Percentiles rank a stretch among this genome's conserved stretches.
Evolutionary conservation across 2,329 filamentous ascomycete genomes (phyloP).

Genomic region (Lecanicillium sp.): DNA sequence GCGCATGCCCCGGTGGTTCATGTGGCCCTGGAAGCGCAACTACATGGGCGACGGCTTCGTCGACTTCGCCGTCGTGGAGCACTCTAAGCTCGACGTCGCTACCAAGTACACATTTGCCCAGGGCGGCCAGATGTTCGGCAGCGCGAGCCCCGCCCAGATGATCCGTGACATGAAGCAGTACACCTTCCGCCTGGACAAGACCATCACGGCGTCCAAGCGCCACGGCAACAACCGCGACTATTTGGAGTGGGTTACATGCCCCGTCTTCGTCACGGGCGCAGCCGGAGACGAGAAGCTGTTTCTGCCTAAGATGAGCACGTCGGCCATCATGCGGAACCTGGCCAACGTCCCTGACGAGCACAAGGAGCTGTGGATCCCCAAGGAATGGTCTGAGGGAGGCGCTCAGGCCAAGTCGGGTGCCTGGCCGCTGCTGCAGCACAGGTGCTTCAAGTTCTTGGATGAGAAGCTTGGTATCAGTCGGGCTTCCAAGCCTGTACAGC

Average conservation of each 20-base stretch:
- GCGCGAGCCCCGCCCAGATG: constrained; percentile 21
- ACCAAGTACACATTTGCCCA: constrained; percentile 26
- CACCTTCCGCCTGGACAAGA: too few species aligned
- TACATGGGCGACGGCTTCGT: constrained; percentile 22
- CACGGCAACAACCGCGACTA: constrained; percentile 15
- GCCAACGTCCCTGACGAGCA: constrained; percentile 5
- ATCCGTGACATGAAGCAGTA: constrained; percentile 22
- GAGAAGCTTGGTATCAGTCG: constrained; percentile 18
- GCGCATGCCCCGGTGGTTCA: constrained; percentile 21
- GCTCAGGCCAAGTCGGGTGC: constrained; percentile 23
- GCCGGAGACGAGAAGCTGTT: constrained; percentile 19
- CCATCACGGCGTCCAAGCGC: too few species aligned
- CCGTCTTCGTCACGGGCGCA: constrained; percentile 25
- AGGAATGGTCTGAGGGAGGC: constrained; percentile 15
- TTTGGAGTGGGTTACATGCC: constrained; percentile 21
- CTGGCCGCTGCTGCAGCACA: constrained; percentile 17
- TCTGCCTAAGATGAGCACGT: constrained; percentile 15
- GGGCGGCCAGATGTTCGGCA: constrained; percentile 21
- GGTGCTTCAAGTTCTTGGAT: constrained; percentile 20
- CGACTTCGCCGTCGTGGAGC: constrained; percentile 20
- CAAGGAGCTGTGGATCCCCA: constrained; percentile 21
- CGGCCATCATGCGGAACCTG: constrained; percentile 15
- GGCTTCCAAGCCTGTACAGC: too few species aligned
- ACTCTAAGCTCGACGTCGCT: constrained; percentile 22
- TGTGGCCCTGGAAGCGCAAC: constrained; percentile 19